Conservation (phyloP, 345 rosid genomes). For the Mallotus nudiflorus region DNA sequence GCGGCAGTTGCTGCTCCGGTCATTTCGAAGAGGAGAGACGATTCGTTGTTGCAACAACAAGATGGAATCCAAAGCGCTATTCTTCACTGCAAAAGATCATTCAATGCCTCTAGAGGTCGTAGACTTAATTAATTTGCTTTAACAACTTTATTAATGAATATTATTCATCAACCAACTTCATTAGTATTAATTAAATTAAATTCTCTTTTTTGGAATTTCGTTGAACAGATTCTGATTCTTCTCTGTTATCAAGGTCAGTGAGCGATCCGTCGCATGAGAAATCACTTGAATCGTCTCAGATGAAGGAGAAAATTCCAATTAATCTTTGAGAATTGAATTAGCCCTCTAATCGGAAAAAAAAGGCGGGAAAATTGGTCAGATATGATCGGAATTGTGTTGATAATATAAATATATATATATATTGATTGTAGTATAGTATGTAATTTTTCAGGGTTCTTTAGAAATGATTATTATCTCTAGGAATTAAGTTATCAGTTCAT, state of each 20-base stretch:
- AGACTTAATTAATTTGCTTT: neutral
- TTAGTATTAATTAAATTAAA: too few relatives aligned
- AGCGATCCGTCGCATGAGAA: constrained; percentile 59
- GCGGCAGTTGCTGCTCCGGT: constrained; percentile 16
- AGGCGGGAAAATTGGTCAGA: neutral
- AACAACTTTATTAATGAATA: neutral
- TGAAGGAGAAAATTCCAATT: constrained; percentile 14
- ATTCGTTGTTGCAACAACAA: constrained; percentile 85
- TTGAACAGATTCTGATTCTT: constrained; percentile 58
- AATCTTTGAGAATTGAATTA: neutral
- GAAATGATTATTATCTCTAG: constrained; percentile 4
- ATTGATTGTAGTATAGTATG: neutral
- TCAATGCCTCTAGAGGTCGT: constrained; percentile 80
- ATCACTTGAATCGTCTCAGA: constrained; percentile 28
- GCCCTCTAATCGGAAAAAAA: too few relatives aligned
- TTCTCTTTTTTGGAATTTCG: too few relatives aligned
- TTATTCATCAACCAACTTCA: neutral
- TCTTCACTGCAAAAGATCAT: constrained; percentile 91
- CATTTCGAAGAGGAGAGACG: constrained; percentile 70
- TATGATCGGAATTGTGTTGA: neutral
- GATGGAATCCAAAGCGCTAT: constrained; percentile 97
- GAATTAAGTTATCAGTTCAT: neutral
- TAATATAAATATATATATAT: too few relatives aligned
- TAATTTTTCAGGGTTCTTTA: neutral
- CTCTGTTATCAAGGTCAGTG: constrained; percentile 59